These are phyloP conservation scores for Mikania micrantha DNA, from an alignment of 129 eudicot genomes.

Conservation along the genomic window DNA sequence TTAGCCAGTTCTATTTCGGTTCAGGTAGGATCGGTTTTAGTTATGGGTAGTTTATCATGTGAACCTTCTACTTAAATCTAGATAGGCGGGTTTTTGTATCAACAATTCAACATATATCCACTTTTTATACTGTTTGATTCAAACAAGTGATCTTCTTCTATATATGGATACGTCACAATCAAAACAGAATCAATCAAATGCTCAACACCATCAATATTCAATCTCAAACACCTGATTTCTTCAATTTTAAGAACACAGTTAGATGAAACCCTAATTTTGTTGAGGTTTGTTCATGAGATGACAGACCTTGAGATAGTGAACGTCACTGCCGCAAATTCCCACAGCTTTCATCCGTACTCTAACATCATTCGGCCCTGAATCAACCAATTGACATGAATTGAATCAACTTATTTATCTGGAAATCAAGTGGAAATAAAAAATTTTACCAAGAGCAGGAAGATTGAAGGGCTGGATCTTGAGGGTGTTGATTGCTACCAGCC, in stretches of 20 bases:
- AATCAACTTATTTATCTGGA: not conserved
- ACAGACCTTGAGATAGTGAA: slow-evolving; percentile 59
- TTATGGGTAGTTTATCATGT: too few relatives aligned
- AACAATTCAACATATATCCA: too few relatives aligned
- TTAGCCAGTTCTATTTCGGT: too few relatives aligned
- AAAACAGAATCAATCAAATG: not conserved
- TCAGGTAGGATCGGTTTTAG: too few relatives aligned
- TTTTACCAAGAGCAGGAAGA: slow-evolving; percentile 81
- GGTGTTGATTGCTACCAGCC: slow-evolving; percentile 70
- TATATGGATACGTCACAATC: not conserved
- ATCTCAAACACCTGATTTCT: not conserved
- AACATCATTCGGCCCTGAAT: slow-evolving; percentile 53
- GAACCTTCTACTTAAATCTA: too few relatives aligned
- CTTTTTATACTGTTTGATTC: not conserved
- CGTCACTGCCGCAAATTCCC: slow-evolving; percentile 71
- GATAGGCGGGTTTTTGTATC: too few relatives aligned
- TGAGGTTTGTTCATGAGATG: not conserved
- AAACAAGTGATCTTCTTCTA: not conserved
- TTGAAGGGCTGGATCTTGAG: slow-evolving; percentile 81
- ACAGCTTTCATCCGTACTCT: slow-evolving; percentile 61
- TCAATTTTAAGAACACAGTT: not conserved
- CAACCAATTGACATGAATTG: not conserved
- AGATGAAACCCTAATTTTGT: not conserved
- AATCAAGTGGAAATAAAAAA: not conserved
- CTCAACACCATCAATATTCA: not conserved